A percentile compares a stretch with the other conserved stretches of the same genome.
phyloP scores from a whole-genome alignment of 1,284 basidiomycete genomes.

The Blastosporella zonata region DNA sequence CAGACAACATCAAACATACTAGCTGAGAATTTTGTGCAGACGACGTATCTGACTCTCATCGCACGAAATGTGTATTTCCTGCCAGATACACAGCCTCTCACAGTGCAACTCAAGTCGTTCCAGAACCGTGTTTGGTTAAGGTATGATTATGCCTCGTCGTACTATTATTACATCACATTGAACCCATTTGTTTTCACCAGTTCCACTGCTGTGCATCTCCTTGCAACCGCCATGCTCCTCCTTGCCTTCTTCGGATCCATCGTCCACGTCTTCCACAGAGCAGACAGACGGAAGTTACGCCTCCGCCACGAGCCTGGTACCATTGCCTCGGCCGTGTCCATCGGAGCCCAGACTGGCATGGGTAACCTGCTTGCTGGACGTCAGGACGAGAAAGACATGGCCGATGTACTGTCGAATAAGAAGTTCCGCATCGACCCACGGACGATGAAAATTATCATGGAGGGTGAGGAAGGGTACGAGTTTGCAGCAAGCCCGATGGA shows the following conservation, averaged over 20 bases:
- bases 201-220: constrained; percentile 42
- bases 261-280: constrained; percentile 43
- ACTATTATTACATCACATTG: background rate
- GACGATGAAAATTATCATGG: constrained; percentile 49
- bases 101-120: constrained; percentile 39
- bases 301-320: constrained; percentile 49
- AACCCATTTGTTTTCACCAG: constrained; percentile 24
- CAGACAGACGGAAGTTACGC: constrained; percentile 39
- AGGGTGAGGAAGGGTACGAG: constrained; percentile 45
- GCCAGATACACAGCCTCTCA: constrained; percentile 30
- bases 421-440: constrained; percentile 47
- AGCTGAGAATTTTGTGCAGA: constrained; percentile 26
- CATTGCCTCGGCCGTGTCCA: constrained; percentile 51
- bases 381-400: constrained; percentile 36
- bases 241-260: constrained; percentile 40
- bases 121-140: constrained; percentile 45
- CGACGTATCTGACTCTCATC: constrained; percentile 46
- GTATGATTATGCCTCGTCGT: constrained; percentile 25
- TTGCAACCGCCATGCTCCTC: constrained; percentile 39
- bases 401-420: constrained; percentile 36
- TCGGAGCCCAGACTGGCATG: constrained; percentile 47
- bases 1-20: background rate
- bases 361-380: constrained; percentile 41
- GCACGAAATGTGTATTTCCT: constrained; percentile 51
- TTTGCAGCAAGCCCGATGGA: constrained; percentile 29